A percentile compares a stretch with the other conserved stretches of the same genome.
Conservation (phyloP, 768 basidiomycete species). For the Megacollybia marginata region DNA sequence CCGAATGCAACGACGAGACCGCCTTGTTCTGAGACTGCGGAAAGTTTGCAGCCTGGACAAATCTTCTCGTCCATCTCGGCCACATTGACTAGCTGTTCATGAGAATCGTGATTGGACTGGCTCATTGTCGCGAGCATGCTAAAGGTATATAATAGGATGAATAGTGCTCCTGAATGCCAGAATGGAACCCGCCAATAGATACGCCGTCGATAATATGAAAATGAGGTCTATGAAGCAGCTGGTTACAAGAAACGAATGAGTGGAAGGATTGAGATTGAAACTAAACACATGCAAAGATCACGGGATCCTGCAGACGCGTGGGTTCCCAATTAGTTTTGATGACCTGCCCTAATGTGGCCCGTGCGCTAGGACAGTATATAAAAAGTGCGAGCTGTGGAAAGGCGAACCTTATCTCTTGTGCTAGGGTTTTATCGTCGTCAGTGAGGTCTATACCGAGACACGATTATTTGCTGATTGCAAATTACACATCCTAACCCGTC, state of each 20-base stretch:
- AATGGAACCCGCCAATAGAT: no score
- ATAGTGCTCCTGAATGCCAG: conserved; percentile 1
- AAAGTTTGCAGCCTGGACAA: conserved; percentile 78
- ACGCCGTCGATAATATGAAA: no score
- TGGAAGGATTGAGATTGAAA: no score
- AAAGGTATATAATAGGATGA: conserved; percentile 9
- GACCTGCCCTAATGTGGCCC: background rate
- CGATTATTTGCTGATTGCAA: background rate
- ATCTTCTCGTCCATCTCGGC: conserved; percentile 42
- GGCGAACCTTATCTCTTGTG: background rate
- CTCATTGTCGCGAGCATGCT: conserved; percentile 21
- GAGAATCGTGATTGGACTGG: conserved; percentile 9
- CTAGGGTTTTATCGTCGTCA: background rate
- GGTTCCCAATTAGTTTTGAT: no score
- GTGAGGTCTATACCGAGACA: background rate
- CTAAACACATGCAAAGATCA: no score
- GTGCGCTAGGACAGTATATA: background rate
- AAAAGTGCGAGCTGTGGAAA: background rate
- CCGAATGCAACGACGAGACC: conserved; percentile 94
- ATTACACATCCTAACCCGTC: conserved; percentile 3
- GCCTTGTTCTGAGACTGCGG: conserved; percentile 74
- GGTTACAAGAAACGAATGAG: no score
- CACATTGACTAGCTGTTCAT: conserved; percentile 2
- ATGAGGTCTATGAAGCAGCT: no score
- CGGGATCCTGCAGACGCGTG: no score